These are phyloP conservation scores for Aspergillus quadricinctus DNA, from an alignment of 2,329 filamentous ascomycete species.

Conservation along the genomic window DNA sequence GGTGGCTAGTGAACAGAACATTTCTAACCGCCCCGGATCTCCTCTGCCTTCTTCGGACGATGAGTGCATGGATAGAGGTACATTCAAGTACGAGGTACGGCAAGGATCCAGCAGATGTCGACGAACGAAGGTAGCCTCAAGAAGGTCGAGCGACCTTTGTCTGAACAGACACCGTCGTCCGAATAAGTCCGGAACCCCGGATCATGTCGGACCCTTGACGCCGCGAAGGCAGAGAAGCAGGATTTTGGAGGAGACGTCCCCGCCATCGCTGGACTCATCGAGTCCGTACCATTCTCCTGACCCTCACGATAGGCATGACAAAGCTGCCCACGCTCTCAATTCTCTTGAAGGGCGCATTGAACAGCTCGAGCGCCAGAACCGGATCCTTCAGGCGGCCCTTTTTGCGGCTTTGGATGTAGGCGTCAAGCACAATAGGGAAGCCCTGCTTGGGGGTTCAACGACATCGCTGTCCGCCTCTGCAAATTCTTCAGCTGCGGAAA, in stretches of 20 bases:
- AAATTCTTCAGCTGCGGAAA: constrained; percentile 7
- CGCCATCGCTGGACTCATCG: constrained; percentile 22
- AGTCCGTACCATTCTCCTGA: constrained; percentile 18
- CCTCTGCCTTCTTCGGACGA: constrained; percentile 40
- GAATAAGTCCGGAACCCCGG: constrained; percentile 7
- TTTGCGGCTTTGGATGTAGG: constrained; percentile 37
- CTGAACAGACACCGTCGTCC: constrained; percentile 1
- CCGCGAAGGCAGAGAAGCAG: constrained; percentile 20
- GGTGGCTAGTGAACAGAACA: constrained; percentile 11
- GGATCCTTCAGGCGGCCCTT: constrained; percentile 40
- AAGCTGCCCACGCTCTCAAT: constrained; percentile 14
- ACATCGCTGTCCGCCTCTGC: constrained; percentile 14
- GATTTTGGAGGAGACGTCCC: constrained; percentile 17
- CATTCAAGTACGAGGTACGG: constrained; percentile 7
- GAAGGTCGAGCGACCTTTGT: constrained; percentile 4
- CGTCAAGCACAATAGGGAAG: constrained; percentile 27
- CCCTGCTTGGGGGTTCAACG: constrained; percentile 20
- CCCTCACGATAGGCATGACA: constrained; percentile 14
- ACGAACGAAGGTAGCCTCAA: constrained; percentile 10
- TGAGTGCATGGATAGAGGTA: constrained; percentile 25
- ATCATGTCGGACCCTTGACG: constrained; percentile 15
- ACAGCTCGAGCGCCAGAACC: constrained; percentile 40
- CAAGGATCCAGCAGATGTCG: constrained; percentile 6
- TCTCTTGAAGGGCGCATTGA: constrained; percentile 36
- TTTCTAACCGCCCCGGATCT: constrained; percentile 22